Evolutionary conservation across 495 filamentous ascomycete genomes (phyloP), one percentile per base, ranked within the genome.

Genomic region (Paragyromitra xinjiangensis): DNA sequence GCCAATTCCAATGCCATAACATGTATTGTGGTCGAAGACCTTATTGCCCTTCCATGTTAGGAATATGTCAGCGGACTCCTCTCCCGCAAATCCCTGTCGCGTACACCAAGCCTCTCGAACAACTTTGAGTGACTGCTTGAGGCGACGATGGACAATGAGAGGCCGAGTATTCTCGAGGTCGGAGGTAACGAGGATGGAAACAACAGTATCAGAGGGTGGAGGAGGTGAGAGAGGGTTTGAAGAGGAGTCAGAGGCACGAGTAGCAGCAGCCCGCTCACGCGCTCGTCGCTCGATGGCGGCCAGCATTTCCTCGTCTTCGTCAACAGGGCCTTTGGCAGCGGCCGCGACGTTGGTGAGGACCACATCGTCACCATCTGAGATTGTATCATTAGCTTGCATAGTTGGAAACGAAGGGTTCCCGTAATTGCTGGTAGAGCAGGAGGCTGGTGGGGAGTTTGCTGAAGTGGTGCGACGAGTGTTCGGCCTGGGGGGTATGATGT

Each of bases 21-120:
- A 91, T 6, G 90, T 94, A 29, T 91, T 92, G 40, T 90, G 86
- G 71, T 92, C 89, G 78, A 90, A 96, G 2, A 97, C 81, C 72
- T 90, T 88, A 59, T 89, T 89, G 7, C 89, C 88, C 64, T 89
- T 91, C 91, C 93, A 97, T 2, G 92, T 95, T 16, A 98, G 83
- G 78, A 93, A 92, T 8, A 97, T 84, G 6, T 84, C 81, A 26
- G 83, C 82, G 16, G 87, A 84, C 51, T 86, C 71, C 8, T 86
- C 86, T 2, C 81, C 77, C 0, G 83, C 75, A 61, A 93, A 85
- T 2, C 79, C 83, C 75, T 93, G 90, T 26, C 85, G 86, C 12
- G 87, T 83, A 75, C 88, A 92, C 92, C 93, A 97, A 29, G 87
- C 87, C 48, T 87, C 58, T 29, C 90, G 88, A 14, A 92, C 90